These are phyloP conservation scores for Saprolegnia parasitica DNA, from an alignment of 352 stramenopile genomes.

Conservation along the genomic window DNA sequence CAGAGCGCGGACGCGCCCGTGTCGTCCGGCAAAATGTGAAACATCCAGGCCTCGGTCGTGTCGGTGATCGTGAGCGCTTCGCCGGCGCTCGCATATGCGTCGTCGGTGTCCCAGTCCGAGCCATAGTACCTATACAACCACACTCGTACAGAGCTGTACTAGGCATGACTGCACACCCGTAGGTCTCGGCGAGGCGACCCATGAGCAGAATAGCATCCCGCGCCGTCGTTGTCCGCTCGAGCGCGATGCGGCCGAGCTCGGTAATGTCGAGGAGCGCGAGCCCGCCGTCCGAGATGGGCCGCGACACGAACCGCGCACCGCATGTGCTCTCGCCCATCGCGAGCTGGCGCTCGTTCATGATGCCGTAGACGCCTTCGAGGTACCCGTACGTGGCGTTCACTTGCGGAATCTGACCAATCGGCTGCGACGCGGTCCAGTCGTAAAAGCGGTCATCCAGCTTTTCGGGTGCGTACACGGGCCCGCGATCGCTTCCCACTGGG, in stretches of 20 bases:
- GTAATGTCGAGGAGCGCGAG: conserved; percentile 85
- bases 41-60: conserved; percentile 55
- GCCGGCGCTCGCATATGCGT: conserved; percentile 36
- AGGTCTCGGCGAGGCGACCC: conserved; percentile 87
- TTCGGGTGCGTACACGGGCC: conserved; percentile 49
- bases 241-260: conserved; percentile 82
- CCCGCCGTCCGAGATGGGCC: conserved; percentile 55
- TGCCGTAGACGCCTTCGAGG: conserved; percentile 70
- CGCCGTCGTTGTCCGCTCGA: conserved; percentile 80
- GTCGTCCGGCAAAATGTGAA: conserved; percentile 71
- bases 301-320: conserved; percentile 54
- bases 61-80: conserved; percentile 55
- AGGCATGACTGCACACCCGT: conserved; percentile 40
- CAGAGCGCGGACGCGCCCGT: conserved; percentile 51
- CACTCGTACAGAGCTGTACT: conserved; percentile 32
- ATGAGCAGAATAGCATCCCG: conserved; percentile 87
- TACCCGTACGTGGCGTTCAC: conserved; percentile 64
- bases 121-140: conserved; percentile 51
- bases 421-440: conserved; percentile 52
- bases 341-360: conserved; percentile 80
- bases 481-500: conserved; percentile 51
- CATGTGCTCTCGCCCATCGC: conserved; percentile 81
- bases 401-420: conserved; percentile 68
- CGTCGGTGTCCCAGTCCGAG: conserved; percentile 67
- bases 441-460: conserved; percentile 65